Base-by-base conservation (phyloP, 179 eudicot species). In the Silene vulgaris region DNA sequence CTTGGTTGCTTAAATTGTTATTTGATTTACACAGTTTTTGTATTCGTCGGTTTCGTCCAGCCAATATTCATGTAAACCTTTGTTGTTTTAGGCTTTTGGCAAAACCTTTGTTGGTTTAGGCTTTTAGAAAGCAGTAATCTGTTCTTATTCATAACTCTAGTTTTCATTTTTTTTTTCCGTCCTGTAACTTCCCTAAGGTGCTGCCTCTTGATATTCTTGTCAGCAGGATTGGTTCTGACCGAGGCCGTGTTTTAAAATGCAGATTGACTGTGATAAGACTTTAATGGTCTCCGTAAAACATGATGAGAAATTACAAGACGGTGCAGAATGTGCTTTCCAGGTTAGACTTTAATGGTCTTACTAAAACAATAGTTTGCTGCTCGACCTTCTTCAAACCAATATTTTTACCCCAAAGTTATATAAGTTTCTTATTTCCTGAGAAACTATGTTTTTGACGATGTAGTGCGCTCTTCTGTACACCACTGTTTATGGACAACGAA, bases 401-500 rank as follows among this genome's bases (percentile, higher is more conserved):
- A 7, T 35, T 35, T 35, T 32, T 35, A 0, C 40, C 40, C 40
- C 40, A 5, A 35, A 35, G 8, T 5, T 35, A 5, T 35, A 0
- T 35, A 35, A 35, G 40, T 6, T 32, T 16, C 13, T 65, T 64
- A 19, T 65, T n/a, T 63, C 19, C 23, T 65, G 37, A 30, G 62
- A 23, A 59, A 60, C 65, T 45, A 29, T 52, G 52, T 56, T 26
- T 75, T 82, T 82, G 84, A 32, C 74, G 78, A 40, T 84, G 69
- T 69, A 95, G 96, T 95, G 96, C 77, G 99, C 99, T 20, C 97
- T 95, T 87, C 89, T 95, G 21, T 95, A 95, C 82, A 95, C 99
- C 62, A 95, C 96, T 65, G 83, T 95, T 17, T 86, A 89, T 83
- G 97, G 99, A 69, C 90, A 95, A 85, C 88, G 99, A 84, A 89